Base-by-base conservation (phyloP, 192 early-diverging fungal species). In the Linnemannia hyalina region DNA sequence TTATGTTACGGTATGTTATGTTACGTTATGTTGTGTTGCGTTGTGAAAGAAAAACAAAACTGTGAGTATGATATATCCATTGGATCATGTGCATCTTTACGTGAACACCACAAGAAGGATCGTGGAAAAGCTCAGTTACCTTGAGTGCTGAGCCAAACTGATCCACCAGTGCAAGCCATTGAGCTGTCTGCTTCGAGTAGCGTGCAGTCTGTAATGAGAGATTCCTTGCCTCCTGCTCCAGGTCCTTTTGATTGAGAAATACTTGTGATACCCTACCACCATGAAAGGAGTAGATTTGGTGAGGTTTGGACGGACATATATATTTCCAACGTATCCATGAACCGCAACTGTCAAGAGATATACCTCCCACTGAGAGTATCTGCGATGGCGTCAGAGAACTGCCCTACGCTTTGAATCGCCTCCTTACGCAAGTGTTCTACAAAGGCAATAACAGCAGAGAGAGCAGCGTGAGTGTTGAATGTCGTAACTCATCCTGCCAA, bases 71-170 rank as follows among this genome's bases (percentile, higher is more conserved):
- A 41, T 20, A 49, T n/a, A 23, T 70, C 23, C 15, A 35, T 23
- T 35, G 13, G 35, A 32, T 20, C 11, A 13, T 23, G n/a, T 23
- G 0, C n/a, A 52, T 16, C 13, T 47, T 9, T 9, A 9, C 40
- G 5, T 23, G 22, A 29, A 49, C n/a, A 71, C n/a, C 26, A 32
- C 4, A 26, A 11, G 9, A 23, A 49, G 41, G 1, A 44, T 63
- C 20, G 26, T 44, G 2, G 38, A 75, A 18, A 47, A 20, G 36
- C 75, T 23, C 46, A 75, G 73, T n/a, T 74, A 95, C 96, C 90
- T 98, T 98, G 10, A 97, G 88, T 29, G 96, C 90, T 1, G 87
- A 88, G 80, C 94, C 96, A 78, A 97, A 96, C 75, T 94, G 90
- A 46, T 94, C 93, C 1, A 97, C 92, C 54, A 96, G 85, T 52